Evolutionary conservation across 1,139 yeast genomes (phyloP), one percentile per base, ranked within the genome.

Genomic region (Candida dubliniensis): DNA sequence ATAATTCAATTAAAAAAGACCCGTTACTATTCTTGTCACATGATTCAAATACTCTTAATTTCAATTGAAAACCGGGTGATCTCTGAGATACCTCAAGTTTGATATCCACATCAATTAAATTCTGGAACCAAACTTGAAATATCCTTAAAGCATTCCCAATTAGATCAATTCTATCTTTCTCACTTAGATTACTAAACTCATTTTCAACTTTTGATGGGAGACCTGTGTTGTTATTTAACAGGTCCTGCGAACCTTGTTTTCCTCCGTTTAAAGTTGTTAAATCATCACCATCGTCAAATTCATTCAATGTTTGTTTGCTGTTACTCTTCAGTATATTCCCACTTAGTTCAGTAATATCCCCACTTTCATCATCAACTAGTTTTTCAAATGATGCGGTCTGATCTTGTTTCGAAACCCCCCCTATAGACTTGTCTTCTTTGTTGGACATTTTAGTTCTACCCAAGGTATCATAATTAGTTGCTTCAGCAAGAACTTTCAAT

Each of bases 261-360:
- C 12, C 25, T 12, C 59, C 60, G 40, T 48, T 53, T 43, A 58
- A 52, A 6, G 58, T 57, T 24, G 71, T 66, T 29, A 67, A 61
- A 47, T 66, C 71, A 24, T 62, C 70, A 31, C 66, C 67, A 33
- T 62, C 66, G 15, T 56, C 57, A 32, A 45, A 50, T 12, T 43
- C 52, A 8, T 27, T 29, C 29, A 46, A 31, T 3, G 34, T 27
- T 36, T 44, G 47, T 12, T 42, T 41, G 12, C 44, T 41, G 32
- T 45, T 31, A 3, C 33, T 41, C 13, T 40, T 38, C 49, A 44
- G 49, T 14, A 36, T 42, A 31, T 39, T 47, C 1, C 59, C 62
- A 32, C 44, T 53, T 31, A 59, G 42, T 9, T 53, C 49, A 8
- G 65, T 59, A 34, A 61, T 58, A 40, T 61, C 66, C 29, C 60